Evolutionary conservation across 2,329 filamentous ascomycete genomes (phyloP), one percentile per base, ranked within the genome.

Genomic region (Trichoderma aggressivum): DNA sequence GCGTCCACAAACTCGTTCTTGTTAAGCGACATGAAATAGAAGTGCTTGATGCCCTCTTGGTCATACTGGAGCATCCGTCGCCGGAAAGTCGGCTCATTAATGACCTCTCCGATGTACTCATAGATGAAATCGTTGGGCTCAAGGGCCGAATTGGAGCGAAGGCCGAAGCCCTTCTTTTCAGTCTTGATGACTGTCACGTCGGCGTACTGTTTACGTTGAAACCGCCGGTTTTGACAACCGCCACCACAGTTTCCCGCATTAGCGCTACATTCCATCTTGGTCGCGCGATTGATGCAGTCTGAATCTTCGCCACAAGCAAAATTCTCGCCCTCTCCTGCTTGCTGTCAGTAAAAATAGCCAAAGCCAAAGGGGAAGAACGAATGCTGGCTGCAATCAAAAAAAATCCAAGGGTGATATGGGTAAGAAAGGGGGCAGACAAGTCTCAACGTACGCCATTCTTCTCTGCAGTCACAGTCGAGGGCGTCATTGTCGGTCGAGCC

Each of bases 1-100:
- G 96, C 96, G 82, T 99, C 96, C 72, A 99, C 94, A 79, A 98
- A 99, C 81, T 98, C 96, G 77, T 91, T 93, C 81, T 97, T 97
- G 79, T 90, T 97, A 73, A 99, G 90, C 32, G 96, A 98, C 96
- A 99, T 99, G 85, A 99, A 99, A 83, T 99, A 99, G 81, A 99
- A 99, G 82, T 99, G 96, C 81, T 97, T 97, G 86, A 99, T 98
- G 73, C 94, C 94, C 80, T 98, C 94, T 61, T 96, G 88, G 79
- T 98, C 94, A 81, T 99, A 99, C 78, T 97, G 92, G 50, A 94
- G 84, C 90, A 97, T 98, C 73, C 96, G 93, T 71, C 90, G 90
- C 70, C 94, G 92, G 79, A 98, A 98, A 12, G 92, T 92, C 34
- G 89, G 87, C 82, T 99, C 95, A 77, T 97, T 95, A 80, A 99